Conservation (phyloP, 164 flowering plant species). For the Akebia trifoliata region DNA sequence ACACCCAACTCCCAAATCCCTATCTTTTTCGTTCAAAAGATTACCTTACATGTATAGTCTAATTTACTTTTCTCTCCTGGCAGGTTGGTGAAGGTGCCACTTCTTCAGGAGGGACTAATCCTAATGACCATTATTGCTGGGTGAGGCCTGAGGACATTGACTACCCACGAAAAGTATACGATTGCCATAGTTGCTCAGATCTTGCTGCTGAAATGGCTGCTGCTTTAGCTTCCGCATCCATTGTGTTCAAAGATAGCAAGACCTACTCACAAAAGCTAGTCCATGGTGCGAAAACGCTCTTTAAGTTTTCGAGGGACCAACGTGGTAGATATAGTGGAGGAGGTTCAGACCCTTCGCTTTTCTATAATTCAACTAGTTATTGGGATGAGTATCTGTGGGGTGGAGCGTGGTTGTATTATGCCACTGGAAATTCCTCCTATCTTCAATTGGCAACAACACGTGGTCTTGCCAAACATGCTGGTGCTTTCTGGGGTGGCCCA, state of each 20-base stretch:
- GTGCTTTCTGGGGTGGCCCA: slow-evolving; percentile 96
- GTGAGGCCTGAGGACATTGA: slow-evolving; percentile 96
- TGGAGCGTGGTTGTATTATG: slow-evolving; percentile 91
- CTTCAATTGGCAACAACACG: slow-evolving; percentile 72
- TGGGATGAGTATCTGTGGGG: slow-evolving; percentile 98
- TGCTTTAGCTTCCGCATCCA: slow-evolving; percentile 91
- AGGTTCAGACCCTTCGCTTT: slow-evolving; percentile 47
- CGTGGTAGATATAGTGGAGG: slow-evolving; percentile 79
- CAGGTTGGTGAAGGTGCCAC: slow-evolving; percentile 85
- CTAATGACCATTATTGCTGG: slow-evolving; percentile 98
- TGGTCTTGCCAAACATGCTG: slow-evolving; percentile 81
- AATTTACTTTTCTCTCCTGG: slow-evolving; percentile 2
- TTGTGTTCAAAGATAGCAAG: slow-evolving; percentile 92
- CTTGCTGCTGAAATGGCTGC: slow-evolving; percentile 99
- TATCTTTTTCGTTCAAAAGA: not conserved
- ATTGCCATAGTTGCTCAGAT: slow-evolving; percentile 75
- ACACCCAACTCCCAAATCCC: not conserved
- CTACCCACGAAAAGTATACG: slow-evolving; percentile 57
- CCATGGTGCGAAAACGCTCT: slow-evolving; percentile 84
- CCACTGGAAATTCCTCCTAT: slow-evolving; percentile 80
- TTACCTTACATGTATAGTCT: not conserved
- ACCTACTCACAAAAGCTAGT: slow-evolving; percentile 91
- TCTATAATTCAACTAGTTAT: slow-evolving; percentile 83
- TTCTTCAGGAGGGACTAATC: slow-evolving; percentile 48
- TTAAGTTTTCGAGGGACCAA: slow-evolving; percentile 64